Evolutionary conservation across 768 basidiomycete species (phyloP).

Genomic region (Sarcomyxa edulis): DNA sequence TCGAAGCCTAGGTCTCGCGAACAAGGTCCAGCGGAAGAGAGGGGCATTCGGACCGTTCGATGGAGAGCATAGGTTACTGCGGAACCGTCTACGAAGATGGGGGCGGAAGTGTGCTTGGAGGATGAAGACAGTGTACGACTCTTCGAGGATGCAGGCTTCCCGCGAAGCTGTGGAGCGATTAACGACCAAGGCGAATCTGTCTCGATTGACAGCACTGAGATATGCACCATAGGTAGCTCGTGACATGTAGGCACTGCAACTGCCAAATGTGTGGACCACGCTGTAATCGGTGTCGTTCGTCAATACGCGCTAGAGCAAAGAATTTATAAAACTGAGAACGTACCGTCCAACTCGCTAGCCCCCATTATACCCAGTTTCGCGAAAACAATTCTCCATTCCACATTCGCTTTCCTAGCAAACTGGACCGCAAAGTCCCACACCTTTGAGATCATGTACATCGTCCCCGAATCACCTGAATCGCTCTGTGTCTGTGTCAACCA

Average conservation of each 20-base stretch:
- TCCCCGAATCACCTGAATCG: slow-evolving; percentile 22
- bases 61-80: slow-evolving; percentile 47
- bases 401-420: slow-evolving; percentile 57
- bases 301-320: slow-evolving; percentile 1
- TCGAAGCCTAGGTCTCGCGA: slow-evolving; percentile 27
- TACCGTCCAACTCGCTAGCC: slow-evolving; percentile 61
- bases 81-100: slow-evolving; percentile 39
- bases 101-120: slow-evolving; percentile 21
- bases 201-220: slow-evolving; percentile 58
- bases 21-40: slow-evolving; percentile 24
- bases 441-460: slow-evolving; percentile 48
- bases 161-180: slow-evolving; percentile 23
- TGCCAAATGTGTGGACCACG: slow-evolving; percentile 57
- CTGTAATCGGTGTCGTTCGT: slow-evolving; percentile 31
- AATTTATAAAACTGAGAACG: too few relatives aligned
- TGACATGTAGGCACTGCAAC: slow-evolving; percentile 28
- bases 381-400: slow-evolving; percentile 80
- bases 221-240: slow-evolving; percentile 49
- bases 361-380: slow-evolving; percentile 62
- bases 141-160: slow-evolving; percentile 11
- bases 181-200: slow-evolving; percentile 57
- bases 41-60: slow-evolving; percentile 34
- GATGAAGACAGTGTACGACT: slow-evolving; percentile 22
- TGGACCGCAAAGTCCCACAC: slow-evolving; percentile 69
- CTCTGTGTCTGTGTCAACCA: slow-evolving; percentile 52